Evolutionary conservation across 2,329 filamentous ascomycete species (phyloP).

Genomic region (Fusarium cicatricum): DNA sequence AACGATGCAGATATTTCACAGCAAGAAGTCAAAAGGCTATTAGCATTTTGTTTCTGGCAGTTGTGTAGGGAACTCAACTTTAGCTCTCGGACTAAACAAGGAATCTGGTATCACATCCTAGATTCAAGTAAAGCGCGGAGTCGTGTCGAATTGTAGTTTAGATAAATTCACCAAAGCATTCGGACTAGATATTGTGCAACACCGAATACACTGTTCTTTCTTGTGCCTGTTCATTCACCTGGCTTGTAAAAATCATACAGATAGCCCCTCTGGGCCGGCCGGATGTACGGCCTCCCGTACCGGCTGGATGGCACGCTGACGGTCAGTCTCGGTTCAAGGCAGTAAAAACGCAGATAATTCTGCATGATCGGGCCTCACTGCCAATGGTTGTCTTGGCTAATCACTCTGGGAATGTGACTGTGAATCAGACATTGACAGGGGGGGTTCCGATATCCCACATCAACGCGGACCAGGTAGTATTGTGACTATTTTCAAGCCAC

Average conservation of each 20-base stretch:
- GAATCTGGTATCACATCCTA: background rate
- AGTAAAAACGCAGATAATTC: background rate
- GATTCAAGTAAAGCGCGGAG: background rate
- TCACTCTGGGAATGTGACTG: background rate
- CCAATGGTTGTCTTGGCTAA: background rate
- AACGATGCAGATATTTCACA: background rate
- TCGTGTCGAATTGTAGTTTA: background rate
- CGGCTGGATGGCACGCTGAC: slow-evolving; percentile 3
- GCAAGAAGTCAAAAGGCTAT: background rate
- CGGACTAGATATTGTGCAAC: background rate
- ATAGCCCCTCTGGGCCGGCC: background rate
- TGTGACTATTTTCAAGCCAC: no score
- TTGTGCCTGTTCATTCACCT: background rate
- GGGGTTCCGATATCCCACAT: background rate
- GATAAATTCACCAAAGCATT: background rate
- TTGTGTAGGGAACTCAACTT: background rate
- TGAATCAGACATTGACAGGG: background rate
- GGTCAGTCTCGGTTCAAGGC: background rate
- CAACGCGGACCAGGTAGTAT: background rate
- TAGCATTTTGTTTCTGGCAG: background rate
- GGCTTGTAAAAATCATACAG: slow-evolving; percentile 30
- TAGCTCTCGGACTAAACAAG: background rate
- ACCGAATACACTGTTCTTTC: no score
- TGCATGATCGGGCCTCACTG: background rate
- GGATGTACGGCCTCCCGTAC: slow-evolving; percentile 1